Conservation (phyloP, 2,329 filamentous ascomycete genomes). For the Penicillium fuscoglaucum region DNA sequence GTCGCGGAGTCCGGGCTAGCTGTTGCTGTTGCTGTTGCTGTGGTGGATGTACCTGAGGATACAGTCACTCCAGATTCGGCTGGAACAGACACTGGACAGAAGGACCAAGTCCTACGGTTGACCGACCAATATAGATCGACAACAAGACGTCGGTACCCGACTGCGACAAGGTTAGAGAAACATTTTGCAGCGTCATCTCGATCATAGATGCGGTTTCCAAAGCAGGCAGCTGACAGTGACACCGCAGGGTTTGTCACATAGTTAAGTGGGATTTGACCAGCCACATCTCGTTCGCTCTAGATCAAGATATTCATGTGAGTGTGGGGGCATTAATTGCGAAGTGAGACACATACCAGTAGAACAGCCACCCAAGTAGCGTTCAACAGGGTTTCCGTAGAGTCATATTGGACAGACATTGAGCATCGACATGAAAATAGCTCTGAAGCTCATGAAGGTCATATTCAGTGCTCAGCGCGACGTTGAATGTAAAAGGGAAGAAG, state of each 20-base stretch:
- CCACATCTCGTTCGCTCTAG: constrained; percentile 63
- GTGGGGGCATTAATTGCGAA: neutral
- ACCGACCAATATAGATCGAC: constrained; percentile 67
- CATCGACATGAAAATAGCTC: constrained; percentile 3
- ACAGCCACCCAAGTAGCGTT: constrained; percentile 42
- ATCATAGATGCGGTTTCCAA: constrained; percentile 55
- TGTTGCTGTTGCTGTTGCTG: constrained; percentile 20
- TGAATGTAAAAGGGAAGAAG: constrained; percentile 1
- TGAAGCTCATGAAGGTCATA: constrained; percentile 8
- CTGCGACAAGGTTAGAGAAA: constrained; percentile 62
- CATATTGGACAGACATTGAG: constrained; percentile 47
- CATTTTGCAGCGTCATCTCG: constrained; percentile 54
- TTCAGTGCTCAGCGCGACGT: neutral
- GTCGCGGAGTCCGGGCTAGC: constrained; percentile 24
- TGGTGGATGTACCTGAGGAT: constrained; percentile 20
- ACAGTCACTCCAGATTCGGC: constrained; percentile 25
- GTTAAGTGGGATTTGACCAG: constrained; percentile 61
- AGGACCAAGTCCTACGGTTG: constrained; percentile 54
- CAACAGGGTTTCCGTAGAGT: constrained; percentile 40
- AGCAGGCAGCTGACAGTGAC: constrained; percentile 60
- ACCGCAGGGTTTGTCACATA: constrained; percentile 60
- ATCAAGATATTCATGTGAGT: constrained; percentile 14
- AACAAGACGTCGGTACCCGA: constrained; percentile 59
- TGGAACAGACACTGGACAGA: constrained; percentile 61
- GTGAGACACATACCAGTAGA: constrained; percentile 36